Evolutionary conservation across 2,329 filamentous ascomycete genomes (phyloP), one percentile per base, ranked within the genome.

Genomic region (Tolypocladium tropicale): DNA sequence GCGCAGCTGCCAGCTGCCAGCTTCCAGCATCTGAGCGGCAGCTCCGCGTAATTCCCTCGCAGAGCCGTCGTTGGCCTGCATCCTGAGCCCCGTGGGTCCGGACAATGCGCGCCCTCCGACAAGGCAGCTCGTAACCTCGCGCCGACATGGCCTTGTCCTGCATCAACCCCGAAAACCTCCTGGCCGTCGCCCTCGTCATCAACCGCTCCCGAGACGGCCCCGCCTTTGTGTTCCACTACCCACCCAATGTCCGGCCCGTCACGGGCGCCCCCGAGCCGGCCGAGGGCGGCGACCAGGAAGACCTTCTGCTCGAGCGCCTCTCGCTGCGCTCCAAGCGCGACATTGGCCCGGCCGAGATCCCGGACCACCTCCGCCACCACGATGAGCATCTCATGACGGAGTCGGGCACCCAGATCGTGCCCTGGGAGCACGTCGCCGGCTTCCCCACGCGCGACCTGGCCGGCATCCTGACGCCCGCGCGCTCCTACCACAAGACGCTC

Each of bases 191-290:
- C 53, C 80, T 93, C 41, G 83, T 91, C 61, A 83, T 89, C 64
- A 83, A 83, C 64, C 82, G 88, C 61, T 89, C 88, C 36, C 84
- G 87, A 61, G 87, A 89, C 63, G 90, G 90, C 18, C 88, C 90
- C 32, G 83, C 85, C 60, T 87, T 94, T 64, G 87, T 94, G 64
- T 95, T 92, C 70, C 89, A 95, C 71, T 94, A 94, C 66, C 90
- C 90, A n/a, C 80, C 85, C n/a, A 69, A 74, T 51, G 76, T 82
- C 48, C 67, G 70, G 58, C 70, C 66, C 52, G 68, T 60, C 64
- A 61, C 70, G 18, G 69, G 71, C 32, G 67, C 69, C n/a, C 62
- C 68, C 6, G 67, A 65, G 18, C 59, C 68, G 18, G 66, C 70
- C 14, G 72, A 68, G 37, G 57, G 57, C 41, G 58, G 48, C 25